phyloP scores from a whole-genome alignment of 345 rosid species.

The Populus simonii region DNA sequence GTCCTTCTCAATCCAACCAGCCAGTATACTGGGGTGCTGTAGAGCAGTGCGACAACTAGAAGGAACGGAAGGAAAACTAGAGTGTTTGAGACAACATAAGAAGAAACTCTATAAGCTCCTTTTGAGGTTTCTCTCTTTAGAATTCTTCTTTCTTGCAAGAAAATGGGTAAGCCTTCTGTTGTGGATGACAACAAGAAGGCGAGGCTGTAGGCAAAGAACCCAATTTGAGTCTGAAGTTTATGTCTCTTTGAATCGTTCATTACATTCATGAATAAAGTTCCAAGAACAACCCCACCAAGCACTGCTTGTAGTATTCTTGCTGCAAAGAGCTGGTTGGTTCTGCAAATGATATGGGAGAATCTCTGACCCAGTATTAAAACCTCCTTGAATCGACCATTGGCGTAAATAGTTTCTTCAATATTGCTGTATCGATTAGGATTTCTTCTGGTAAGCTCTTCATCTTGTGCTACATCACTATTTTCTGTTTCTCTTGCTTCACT shows the following conservation, averaged over 20 bases:
- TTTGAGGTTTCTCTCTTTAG: conserved; percentile 33
- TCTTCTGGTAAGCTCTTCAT: conserved; percentile 9
- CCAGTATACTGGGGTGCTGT: conserved; percentile 33
- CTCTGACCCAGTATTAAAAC: conserved; percentile 20
- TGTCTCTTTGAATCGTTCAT: conserved; percentile 5
- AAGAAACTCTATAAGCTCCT: conserved; percentile 36
- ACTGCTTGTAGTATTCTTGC: conserved; percentile 30
- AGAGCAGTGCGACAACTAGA: conserved; percentile 30
- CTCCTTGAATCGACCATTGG: conserved; percentile 22
- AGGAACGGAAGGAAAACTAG: conserved; percentile 35
- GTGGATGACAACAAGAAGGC: conserved; percentile 33
- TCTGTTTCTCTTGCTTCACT: conserved; percentile 20
- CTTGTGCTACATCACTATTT: neutral
- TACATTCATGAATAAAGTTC: conserved; percentile 30
- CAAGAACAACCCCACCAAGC: conserved; percentile 26
- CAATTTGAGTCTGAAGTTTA: conserved; percentile 30
- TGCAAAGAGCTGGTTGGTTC: conserved; percentile 34
- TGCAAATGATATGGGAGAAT: conserved; percentile 26
- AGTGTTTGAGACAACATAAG: conserved; percentile 31
- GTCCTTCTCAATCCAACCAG: conserved; percentile 28
- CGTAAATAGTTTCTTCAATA: conserved; percentile 12
- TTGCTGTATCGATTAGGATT: neutral
- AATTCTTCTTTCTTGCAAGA: conserved; percentile 31
- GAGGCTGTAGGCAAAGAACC: conserved; percentile 35
- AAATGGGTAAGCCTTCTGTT: conserved; percentile 38